phyloP scores from a whole-genome alignment of 1,139 yeast genomes.

The Taphrina wiesneri region DNA sequence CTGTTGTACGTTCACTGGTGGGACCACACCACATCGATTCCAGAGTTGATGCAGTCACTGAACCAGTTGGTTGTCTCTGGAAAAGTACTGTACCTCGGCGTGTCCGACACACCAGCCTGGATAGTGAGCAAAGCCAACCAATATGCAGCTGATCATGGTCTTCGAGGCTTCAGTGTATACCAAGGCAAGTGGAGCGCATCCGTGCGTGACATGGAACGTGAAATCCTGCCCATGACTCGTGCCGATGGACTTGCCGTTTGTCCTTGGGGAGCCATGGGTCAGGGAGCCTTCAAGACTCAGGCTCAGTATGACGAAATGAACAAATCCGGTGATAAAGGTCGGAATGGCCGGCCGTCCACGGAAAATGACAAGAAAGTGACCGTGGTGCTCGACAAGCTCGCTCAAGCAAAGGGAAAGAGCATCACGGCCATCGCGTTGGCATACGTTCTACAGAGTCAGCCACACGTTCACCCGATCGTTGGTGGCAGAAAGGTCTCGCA shows the following conservation, averaged over 20 bases:
- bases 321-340: slow-evolving; percentile 25
- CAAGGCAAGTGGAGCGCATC: slow-evolving; percentile 42
- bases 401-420: slow-evolving; percentile 39
- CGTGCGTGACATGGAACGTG: slow-evolving; percentile 42
- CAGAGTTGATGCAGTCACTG: slow-evolving; percentile 42
- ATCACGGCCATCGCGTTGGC: slow-evolving; percentile 42
- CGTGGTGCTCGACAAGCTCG: slow-evolving; percentile 41
- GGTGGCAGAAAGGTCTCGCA: slow-evolving; percentile 40
- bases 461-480: slow-evolving; percentile 41
- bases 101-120: slow-evolving; percentile 43
- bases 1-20: slow-evolving; percentile 41
- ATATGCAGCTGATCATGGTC: slow-evolving; percentile 41
- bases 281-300: slow-evolving; percentile 41
- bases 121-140: slow-evolving; percentile 42
- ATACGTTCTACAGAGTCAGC: slow-evolving; percentile 41
- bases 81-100: slow-evolving; percentile 41
- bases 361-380: slow-evolving; percentile 39
- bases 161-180: slow-evolving; percentile 41
- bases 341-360: slow-evolving; percentile 6
- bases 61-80: slow-evolving; percentile 40
- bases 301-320: slow-evolving; percentile 38
- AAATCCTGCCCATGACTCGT: slow-evolving; percentile 41
- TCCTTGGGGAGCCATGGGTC: slow-evolving; percentile 42
- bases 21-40: slow-evolving; percentile 42
- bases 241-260: slow-evolving; percentile 41